Evolutionary conservation across 345 rosid genomes (phyloP).

Genomic region (Populus simonii): DNA sequence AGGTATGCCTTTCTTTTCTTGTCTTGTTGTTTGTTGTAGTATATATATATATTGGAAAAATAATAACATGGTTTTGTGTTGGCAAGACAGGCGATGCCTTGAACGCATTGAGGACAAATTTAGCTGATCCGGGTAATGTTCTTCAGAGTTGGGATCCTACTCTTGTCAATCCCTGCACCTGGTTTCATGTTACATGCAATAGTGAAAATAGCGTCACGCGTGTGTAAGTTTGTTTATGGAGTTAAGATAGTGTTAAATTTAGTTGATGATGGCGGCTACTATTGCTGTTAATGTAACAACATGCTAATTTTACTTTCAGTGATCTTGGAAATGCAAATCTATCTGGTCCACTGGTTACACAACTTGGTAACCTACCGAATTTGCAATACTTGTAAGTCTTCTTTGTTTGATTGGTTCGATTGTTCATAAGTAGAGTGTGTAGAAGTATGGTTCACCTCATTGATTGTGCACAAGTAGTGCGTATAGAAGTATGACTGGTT

Average conservation of each 20-base stretch:
- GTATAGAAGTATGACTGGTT: background rate
- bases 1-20: conserved; percentile 37
- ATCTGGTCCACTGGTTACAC: conserved; percentile 58
- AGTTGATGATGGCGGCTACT: background rate
- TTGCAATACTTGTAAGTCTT: conserved; percentile 79
- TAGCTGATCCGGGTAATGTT: conserved; percentile 67
- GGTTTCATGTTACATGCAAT: conserved; percentile 85
- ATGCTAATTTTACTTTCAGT: conserved; percentile 19
- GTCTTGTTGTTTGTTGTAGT: background rate
- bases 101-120: conserved; percentile 61
- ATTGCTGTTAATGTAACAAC: background rate
- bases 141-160: conserved; percentile 84
- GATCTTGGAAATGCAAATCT: conserved; percentile 70
- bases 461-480: background rate
- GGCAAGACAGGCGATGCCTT: conserved; percentile 71
- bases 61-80: background rate
- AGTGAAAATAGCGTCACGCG: conserved; percentile 63
- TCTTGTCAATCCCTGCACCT: conserved; percentile 74
- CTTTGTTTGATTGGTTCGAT: background rate
- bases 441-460: background rate
- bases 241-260: conserved; percentile 1
- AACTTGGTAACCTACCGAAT: conserved; percentile 56
- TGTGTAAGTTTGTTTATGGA: conserved; percentile 55
- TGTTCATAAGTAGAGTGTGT: background rate
- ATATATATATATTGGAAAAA: background rate